Base-by-base conservation (phyloP, 129 eudicot genomes). In the Mikania micrantha region DNA sequence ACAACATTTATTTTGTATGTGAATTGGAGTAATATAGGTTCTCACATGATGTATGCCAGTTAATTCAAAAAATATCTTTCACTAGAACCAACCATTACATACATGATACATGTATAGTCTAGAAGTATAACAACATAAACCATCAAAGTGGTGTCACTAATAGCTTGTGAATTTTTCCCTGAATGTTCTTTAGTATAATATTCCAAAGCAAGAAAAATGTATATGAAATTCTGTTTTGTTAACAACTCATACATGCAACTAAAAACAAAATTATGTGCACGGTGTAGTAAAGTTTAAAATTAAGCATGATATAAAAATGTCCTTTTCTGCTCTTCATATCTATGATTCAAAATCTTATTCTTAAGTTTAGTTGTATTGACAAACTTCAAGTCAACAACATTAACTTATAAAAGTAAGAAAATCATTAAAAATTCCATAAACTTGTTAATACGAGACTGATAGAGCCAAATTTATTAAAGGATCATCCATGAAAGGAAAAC, bases 61-160 rank as follows among this genome's bases (percentile, higher is more conserved):
- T 48, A 20, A 22, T 58, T 58, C 41, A 50, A 25, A 32, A 54
- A 22, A 19, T 13, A 25, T 41, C 61, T 25, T 54, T 27, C 61
- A 1, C 11, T 27, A 27, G 61, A 32, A 25, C 27, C 13, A 54
- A 24, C n/a, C 1, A 36, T 25, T 25, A 54, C 8, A n/a, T n/a
- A n/a, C n/a, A n/a, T n/a, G n/a, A 25, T 28, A 39, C 47, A 19
- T 19, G 27, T 5, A 17, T 13, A 11, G 24, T 21, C 3, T 32
- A 67, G 72, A 24, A 39, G 63, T 50, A 17, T 9, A n/a, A n/a
- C n/a, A 50, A 28, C 2, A 35, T 34, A 67, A 67, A 67, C 24
- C 15, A 52, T 16, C 22, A 36, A 69, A 21, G 7, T 20, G 31
- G 54, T 21, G 36, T 69, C 50, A 9, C 39, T 52, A 20, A 17